A percentile compares a stretch with the other conserved stretches of the same genome.
phyloP scores from a whole-genome alignment of 2,329 filamentous ascomycete genomes.

The Talaromyces verruculosus region DNA sequence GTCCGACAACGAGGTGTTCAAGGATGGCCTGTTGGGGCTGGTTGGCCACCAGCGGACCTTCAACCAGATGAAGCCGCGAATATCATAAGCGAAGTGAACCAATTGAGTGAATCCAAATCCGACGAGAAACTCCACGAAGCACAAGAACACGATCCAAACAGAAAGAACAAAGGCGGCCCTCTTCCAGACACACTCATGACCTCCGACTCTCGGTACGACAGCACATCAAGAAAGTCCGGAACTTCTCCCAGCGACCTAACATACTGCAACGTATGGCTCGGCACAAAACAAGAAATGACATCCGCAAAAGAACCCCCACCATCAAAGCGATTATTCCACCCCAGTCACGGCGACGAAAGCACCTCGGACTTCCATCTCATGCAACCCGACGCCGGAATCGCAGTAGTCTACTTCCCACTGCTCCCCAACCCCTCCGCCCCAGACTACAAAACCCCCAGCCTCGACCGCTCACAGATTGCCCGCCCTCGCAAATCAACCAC shows the following conservation, averaged over 20 bases:
- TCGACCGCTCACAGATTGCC: conserved; percentile 25
- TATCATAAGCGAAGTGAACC: conserved; percentile 68
- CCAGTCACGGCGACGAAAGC: conserved; percentile 55
- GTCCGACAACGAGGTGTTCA: conserved; percentile 85
- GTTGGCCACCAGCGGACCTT: conserved; percentile 73
- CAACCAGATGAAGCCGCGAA: conserved; percentile 60
- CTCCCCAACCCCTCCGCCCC: conserved; percentile 66
- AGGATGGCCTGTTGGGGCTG: conserved; percentile 92
- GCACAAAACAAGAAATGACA: conserved; percentile 72
- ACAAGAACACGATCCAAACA: conserved; percentile 26
- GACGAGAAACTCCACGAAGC: conserved; percentile 65
- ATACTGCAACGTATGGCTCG: conserved; percentile 95
- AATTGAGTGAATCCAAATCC: conserved; percentile 60
- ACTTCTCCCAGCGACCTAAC: conserved; percentile 60
- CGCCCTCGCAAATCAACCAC: conserved; percentile 25
- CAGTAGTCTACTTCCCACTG: conserved; percentile 88
- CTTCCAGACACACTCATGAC: conserved; percentile 24
- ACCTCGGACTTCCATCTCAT: conserved; percentile 68
- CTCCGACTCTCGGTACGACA: conserved; percentile 33
- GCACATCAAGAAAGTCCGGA: neutral
- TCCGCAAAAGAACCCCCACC: conserved; percentile 54
- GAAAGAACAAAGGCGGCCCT: neutral
- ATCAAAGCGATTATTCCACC: conserved; percentile 51
- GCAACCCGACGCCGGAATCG: conserved; percentile 77
- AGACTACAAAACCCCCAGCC: conserved; percentile 28